Evolutionary conservation across 352 stramenopile genomes (phyloP).

Genomic region (Globisporangium irregulare): DNA sequence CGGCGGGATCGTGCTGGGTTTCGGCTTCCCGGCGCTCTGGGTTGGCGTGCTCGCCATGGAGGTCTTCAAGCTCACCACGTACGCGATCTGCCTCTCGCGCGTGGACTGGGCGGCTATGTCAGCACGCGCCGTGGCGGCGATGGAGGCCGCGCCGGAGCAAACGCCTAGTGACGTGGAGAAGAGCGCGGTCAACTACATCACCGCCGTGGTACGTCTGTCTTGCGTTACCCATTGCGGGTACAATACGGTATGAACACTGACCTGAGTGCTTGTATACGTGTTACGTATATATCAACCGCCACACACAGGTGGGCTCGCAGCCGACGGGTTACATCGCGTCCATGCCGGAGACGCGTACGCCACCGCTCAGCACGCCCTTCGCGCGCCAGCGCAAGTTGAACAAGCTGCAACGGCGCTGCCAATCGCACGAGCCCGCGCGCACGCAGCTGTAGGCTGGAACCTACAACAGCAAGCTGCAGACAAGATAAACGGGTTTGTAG

Average conservation of each 20-base stretch:
- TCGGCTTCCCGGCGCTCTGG: constrained; percentile 65
- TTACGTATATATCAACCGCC: neutral
- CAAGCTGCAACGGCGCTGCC: constrained; percentile 25
- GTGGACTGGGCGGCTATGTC: constrained; percentile 55
- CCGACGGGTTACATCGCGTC: constrained; percentile 47
- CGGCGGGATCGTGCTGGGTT: constrained; percentile 44
- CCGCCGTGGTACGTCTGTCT: constrained; percentile 23
- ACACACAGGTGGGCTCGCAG: constrained; percentile 39
- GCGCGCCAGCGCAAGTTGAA: constrained; percentile 29
- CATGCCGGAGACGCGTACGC: constrained; percentile 40
- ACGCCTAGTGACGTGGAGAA: constrained; percentile 40
- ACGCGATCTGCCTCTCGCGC: constrained; percentile 36
- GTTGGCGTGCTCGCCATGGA: constrained; percentile 61
- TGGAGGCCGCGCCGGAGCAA: constrained; percentile 36
- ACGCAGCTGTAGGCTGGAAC: neutral
- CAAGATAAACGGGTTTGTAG: constrained; percentile 24
- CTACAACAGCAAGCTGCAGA: neutral
- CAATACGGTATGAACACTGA: neutral
- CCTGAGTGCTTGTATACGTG: neutral
- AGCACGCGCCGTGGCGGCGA: constrained; percentile 36
- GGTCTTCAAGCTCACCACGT: constrained; percentile 56
- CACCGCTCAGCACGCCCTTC: constrained; percentile 38
- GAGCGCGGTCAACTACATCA: constrained; percentile 62
- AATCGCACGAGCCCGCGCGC: constrained; percentile 17
- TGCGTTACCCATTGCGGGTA: neutral